Evolutionary conservation across 164 flowering plant species (phyloP).

Genomic region (Saururus chinensis): DNA sequence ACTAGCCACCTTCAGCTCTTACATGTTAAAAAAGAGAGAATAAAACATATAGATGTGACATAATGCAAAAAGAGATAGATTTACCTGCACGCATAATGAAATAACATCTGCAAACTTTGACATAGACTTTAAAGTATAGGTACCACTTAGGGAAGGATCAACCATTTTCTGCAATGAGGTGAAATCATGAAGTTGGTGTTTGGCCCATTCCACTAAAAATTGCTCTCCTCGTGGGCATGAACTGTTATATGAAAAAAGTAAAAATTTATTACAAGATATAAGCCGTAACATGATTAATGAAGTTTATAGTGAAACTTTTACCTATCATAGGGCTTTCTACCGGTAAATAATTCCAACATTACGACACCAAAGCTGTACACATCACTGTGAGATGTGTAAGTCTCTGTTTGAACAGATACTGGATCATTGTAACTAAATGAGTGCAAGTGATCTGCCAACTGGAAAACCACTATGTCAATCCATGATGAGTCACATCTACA

Average conservation of each 20-base stretch:
- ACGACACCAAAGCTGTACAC: slow-evolving; percentile 97
- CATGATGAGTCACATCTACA: neutral
- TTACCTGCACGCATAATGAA: slow-evolving; percentile 80
- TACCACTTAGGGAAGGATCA: slow-evolving; percentile 74
- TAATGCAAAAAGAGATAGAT: slow-evolving; percentile 4
- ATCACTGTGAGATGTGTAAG: slow-evolving; percentile 72
- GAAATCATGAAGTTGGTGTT: slow-evolving; percentile 90
- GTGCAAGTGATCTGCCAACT: slow-evolving; percentile 72
- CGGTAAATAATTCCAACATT: slow-evolving; percentile 91
- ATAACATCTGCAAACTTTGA: slow-evolving; percentile 88
- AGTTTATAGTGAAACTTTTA: slow-evolving; percentile 7
- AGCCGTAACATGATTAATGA: too few species aligned
- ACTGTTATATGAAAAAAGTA: slow-evolving; percentile 11
- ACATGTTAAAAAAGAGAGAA: neutral
- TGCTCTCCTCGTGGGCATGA: slow-evolving; percentile 65
- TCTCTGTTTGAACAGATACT: slow-evolving; percentile 62
- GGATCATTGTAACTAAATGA: slow-evolving; percentile 82
- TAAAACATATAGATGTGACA: too few species aligned
- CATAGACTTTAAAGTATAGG: slow-evolving; percentile 70
- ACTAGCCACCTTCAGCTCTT: too few species aligned
- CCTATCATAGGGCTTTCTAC: slow-evolving; percentile 80
- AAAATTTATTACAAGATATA: too few species aligned
- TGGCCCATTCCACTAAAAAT: slow-evolving; percentile 85
- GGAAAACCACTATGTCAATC: slow-evolving; percentile 11
- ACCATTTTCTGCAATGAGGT: slow-evolving; percentile 86